phyloP scores from a whole-genome alignment of 495 filamentous ascomycete genomes.

The Poronia punctata region DNA sequence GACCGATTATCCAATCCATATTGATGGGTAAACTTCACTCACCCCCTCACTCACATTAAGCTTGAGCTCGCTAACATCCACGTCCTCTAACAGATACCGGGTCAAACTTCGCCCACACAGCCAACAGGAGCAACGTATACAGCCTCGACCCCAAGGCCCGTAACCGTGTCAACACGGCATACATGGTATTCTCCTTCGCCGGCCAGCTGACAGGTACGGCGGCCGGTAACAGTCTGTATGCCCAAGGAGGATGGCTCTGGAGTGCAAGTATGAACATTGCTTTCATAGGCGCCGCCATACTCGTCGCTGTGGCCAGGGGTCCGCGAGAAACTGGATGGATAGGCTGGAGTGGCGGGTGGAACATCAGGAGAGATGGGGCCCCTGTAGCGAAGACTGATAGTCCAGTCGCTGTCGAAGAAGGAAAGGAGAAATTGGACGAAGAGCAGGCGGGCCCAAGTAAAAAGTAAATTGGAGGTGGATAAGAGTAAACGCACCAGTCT shows the following conservation, averaged over 20 bases:
- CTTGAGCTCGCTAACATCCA: conserved; percentile 14
- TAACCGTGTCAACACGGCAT: conserved; percentile 76
- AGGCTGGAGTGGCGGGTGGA: conserved; percentile 68
- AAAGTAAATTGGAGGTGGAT: too few species aligned
- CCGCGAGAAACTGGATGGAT: conserved; percentile 68
- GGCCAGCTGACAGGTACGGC: conserved; percentile 73
- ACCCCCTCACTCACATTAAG: too few species aligned
- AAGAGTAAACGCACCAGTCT: too few species aligned
- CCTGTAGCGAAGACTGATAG: background rate
- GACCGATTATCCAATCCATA: conserved; percentile 69
- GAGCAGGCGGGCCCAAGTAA: too few species aligned
- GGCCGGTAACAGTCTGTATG: conserved; percentile 65
- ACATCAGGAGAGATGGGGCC: conserved; percentile 29
- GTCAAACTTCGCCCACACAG: conserved; percentile 66
- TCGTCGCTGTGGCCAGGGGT: conserved; percentile 51
- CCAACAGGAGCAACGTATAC: conserved; percentile 67
- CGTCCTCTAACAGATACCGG: conserved; percentile 57
- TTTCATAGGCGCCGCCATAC: conserved; percentile 53
- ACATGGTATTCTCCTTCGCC: conserved; percentile 68
- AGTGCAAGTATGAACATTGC: conserved; percentile 62
- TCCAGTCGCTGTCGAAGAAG: background rate
- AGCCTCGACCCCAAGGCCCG: conserved; percentile 61
- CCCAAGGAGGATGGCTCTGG: conserved; percentile 60
- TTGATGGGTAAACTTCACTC: conserved; percentile 15
- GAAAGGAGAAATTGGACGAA: too few species aligned